A percentile compares a stretch with the other conserved stretches of the same genome.
Conservation (phyloP, 345 rosid species). For the Populus alba region DNA sequence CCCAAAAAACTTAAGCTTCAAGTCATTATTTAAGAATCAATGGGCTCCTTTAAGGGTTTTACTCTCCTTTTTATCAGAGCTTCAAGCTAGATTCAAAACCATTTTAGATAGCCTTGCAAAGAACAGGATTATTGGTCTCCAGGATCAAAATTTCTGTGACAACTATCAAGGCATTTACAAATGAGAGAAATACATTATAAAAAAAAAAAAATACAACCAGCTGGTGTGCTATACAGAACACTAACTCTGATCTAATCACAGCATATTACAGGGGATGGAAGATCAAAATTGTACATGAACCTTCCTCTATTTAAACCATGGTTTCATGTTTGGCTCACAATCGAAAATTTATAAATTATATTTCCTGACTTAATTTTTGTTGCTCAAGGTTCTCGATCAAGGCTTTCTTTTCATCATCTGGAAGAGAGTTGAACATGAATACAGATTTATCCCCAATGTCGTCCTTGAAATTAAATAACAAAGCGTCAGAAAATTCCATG, state of each 20-base stretch:
- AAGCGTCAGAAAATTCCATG: conserved; percentile 17
- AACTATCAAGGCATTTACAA: no score
- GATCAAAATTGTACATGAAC: conserved; percentile 15
- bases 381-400: conserved; percentile 62
- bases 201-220: neutral
- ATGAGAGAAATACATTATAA: no score
- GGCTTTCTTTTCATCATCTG: conserved; percentile 69
- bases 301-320: neutral
- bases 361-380: conserved; percentile 33
- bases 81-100: no score
- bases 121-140: no score
- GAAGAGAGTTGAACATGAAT: conserved; percentile 74
- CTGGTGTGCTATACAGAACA: neutral
- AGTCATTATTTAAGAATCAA: no score
- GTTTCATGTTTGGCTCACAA: neutral
- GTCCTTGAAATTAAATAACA: conserved; percentile 48
- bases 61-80: no score
- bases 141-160: no score
- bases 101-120: no score
- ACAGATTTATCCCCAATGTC: conserved; percentile 95
- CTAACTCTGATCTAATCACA: neutral
- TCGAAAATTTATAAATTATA: neutral
- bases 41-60: no score
- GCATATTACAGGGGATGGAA: neutral
- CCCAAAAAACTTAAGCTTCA: no score